Conservation (phyloP, 768 basidiomycete species). For the Mycena crocata region DNA sequence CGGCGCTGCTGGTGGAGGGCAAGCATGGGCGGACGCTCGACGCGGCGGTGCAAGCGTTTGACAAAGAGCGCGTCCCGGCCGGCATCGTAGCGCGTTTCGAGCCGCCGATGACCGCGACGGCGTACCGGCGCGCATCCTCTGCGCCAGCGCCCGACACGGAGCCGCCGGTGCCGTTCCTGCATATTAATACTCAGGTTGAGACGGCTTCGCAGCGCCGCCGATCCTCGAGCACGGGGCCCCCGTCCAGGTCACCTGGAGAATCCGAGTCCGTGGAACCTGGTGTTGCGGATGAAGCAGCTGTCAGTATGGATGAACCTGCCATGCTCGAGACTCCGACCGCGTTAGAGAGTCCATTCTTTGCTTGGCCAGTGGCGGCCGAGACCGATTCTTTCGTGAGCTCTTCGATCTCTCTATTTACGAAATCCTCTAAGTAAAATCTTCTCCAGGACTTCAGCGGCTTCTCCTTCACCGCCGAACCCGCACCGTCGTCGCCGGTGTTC, state of each 20-base stretch:
- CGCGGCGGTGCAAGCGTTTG: slow-evolving; percentile 69
- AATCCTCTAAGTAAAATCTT: not conserved
- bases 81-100: slow-evolving; percentile 3
- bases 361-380: not conserved
- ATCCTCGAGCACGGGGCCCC: not conserved
- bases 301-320: too few relatives aligned
- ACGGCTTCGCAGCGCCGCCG: not conserved
- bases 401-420: not conserved
- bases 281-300: too few relatives aligned
- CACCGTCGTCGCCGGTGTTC: not conserved
- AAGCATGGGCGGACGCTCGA: slow-evolving; percentile 70
- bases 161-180: not conserved
- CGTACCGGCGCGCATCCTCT: slow-evolving; percentile 7
- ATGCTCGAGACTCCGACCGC: not conserved
- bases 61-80: slow-evolving; percentile 57
- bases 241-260: not conserved
- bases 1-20: slow-evolving; percentile 71
- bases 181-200: not conserved
- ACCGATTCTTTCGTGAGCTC: not conserved
- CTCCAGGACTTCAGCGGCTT: not conserved
- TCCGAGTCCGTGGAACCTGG: not conserved
- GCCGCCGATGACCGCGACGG: not conserved
- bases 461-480: not conserved
- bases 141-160: slow-evolving; percentile 9
- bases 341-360: not conserved